These are phyloP conservation scores for Cladophialophora immunda DNA, from an alignment of 2,329 filamentous ascomycete species.

Conservation along the genomic window DNA sequence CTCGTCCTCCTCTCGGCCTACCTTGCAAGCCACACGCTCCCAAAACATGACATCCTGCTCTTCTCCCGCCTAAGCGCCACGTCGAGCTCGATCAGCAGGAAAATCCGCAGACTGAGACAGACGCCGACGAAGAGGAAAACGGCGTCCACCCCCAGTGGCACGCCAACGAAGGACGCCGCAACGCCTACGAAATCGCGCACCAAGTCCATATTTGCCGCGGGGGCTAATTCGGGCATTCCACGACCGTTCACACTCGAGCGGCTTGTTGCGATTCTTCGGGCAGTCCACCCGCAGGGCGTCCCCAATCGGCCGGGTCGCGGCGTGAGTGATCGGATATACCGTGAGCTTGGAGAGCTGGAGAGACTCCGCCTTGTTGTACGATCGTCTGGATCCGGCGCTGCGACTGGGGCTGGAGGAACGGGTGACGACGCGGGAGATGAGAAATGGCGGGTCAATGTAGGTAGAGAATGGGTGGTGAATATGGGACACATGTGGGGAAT, in stretches of 20 bases:
- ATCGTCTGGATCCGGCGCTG: constrained; percentile 43
- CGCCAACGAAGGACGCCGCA: constrained; percentile 22
- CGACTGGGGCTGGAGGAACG: constrained; percentile 46
- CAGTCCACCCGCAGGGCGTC: constrained; percentile 55
- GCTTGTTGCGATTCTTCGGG: constrained; percentile 57
- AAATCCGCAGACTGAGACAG: constrained; percentile 49
- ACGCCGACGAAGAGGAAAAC: constrained; percentile 44
- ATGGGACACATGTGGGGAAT: constrained; percentile 51
- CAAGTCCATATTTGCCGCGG: constrained; percentile 29
- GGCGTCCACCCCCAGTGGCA: constrained; percentile 14
- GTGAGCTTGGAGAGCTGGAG: constrained; percentile 57
- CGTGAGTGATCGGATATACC: constrained; percentile 54
- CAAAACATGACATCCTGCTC: constrained; percentile 58
- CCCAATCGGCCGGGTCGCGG: constrained; percentile 43
- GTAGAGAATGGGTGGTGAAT: constrained; percentile 56
- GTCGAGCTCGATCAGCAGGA: constrained; percentile 53
- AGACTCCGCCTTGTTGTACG: constrained; percentile 57
- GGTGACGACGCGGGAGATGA: constrained; percentile 51
- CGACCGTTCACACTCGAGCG: constrained; percentile 56
- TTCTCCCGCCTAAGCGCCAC: constrained; percentile 59
- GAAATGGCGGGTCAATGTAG: constrained; percentile 59
- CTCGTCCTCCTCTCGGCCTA: constrained; percentile 58
- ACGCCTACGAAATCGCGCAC: constrained; percentile 46
- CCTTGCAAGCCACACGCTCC: constrained; percentile 57
- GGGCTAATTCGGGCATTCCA: constrained; percentile 24